phyloP scores from a whole-genome alignment of 2,329 filamentous ascomycete genomes.

The Cytospora piceicola region DNA sequence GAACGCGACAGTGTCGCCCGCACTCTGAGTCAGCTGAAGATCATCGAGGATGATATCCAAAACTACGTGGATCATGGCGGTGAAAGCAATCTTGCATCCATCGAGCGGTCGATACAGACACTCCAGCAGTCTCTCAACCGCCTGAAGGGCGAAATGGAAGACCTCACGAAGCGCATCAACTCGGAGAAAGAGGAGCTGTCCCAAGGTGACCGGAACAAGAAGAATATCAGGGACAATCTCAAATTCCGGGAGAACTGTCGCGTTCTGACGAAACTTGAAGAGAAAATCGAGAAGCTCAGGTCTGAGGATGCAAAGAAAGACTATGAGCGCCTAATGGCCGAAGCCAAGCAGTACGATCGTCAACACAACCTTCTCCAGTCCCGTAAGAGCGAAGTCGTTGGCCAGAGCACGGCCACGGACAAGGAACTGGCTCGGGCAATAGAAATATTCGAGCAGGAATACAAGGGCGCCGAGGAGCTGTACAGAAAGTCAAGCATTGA shows the following conservation, averaged over 20 bases:
- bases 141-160: conserved; percentile 69
- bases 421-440: conserved; percentile 74
- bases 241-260: conserved; percentile 77
- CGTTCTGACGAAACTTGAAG: conserved; percentile 67
- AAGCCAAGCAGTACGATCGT: conserved; percentile 70
- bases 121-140: conserved; percentile 69
- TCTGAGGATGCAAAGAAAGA: conserved; percentile 81
- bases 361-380: conserved; percentile 71
- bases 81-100: conserved; percentile 68
- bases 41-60: conserved; percentile 76
- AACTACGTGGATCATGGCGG: conserved; percentile 79
- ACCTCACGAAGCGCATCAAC: conserved; percentile 73
- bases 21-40: conserved; percentile 76
- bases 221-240: conserved; percentile 87
- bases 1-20: conserved; percentile 73
- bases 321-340: conserved; percentile 71
- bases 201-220: conserved; percentile 80
- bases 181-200: conserved; percentile 76
- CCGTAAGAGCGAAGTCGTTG: conserved; percentile 74
- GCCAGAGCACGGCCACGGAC: conserved; percentile 82
- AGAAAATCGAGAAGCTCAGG: conserved; percentile 75
- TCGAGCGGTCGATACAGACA: conserved; percentile 68
- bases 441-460: conserved; percentile 82
- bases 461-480: conserved; percentile 77
- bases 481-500: conserved; percentile 90